Base-by-base conservation (phyloP, 306 rosid species). In the Cucurbita moschata region DNA sequence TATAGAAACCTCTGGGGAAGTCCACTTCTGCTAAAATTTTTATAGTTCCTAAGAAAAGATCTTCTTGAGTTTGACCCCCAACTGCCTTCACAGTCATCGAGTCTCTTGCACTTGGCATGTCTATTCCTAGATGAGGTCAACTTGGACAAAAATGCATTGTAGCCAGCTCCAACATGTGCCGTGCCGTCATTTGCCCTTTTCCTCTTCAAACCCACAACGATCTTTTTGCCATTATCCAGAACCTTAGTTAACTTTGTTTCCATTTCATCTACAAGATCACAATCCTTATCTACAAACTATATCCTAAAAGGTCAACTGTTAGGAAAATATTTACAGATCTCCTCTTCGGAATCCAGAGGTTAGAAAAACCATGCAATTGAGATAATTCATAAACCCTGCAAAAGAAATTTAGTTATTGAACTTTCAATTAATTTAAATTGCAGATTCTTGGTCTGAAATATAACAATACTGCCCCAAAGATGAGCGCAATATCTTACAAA, bases 11-110 rank as follows among this genome's bases (percentile, higher is more conserved):
- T 75, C 44, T 66, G 72, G 37, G 83, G 83, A 11, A 59, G 46
- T 11, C 81, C 84, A 77, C 84, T 81, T 66, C 38, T 77, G 12
- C 47, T 66, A 54, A 81, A 81, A 49, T 73, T 77, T 77, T 46
- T 64, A 50, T 77, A 81, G 66, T 59, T 63, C 42, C 18, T 65
- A 42, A 81, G 81, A 59, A 73, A 23, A 19, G 72, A 55, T 59
- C 75, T 77, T 40, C 72, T 58, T 42, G 26, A 65, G 30, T 47
- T 18, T 26, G 76, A n/a, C 35, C 49, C 67, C 52, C 40, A 69
- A n/a, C 64, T 73, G 43, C 26, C 47, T 14, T 51, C 74, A 51
- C 72, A 54, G 42, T 43, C 71, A 54, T 55, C 67, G 4, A 43
- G 66, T 51, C 61, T 69, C 73, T 35, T 66, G 58, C 57, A 73